Base-by-base conservation (phyloP, 805 yeast genomes). In the Pichia membranifaciens region DNA sequence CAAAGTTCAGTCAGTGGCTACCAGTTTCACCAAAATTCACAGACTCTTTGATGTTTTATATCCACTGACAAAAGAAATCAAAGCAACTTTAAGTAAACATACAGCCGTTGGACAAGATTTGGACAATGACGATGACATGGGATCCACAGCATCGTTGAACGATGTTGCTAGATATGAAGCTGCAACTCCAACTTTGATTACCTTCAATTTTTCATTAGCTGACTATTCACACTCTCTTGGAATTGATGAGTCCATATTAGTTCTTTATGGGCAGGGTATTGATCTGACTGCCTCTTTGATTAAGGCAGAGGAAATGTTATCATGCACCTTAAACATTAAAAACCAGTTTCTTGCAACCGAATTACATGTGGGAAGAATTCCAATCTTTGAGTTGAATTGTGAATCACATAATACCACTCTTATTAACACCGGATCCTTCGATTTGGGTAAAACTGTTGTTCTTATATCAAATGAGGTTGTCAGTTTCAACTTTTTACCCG, bases 401-500 rank as follows among this genome's bases (percentile, higher is more conserved):
- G 38, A 47, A n/a, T 51, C 54, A 6, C 43, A 48, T 23, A 44
- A 44, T 2, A 21, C 52, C 1, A 47, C 54, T n/a, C 41, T 63
- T 15, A 48, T 51, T 3, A 59, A 51, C 36, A 51, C 51, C 9
- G 67, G 62, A 0, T 38, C 57, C 1, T 39, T 58, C 13, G 40
- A 44, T 1, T n/a, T 45, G 1, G 65, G 66, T 1, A 56, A 54
- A 32, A 59, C 60, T 18, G 35, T 47, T n/a, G 21, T 59, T 6
- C 48, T 52, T 20, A 36, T 55, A 4, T 44, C 55, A 0, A 53
- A 56, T 10, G 51, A 54, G 2, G 29, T 36, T 16, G 34, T 55
- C 6, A 41, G 22, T 4, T 31, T 66, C 1, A 42, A 47, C 6
- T 50, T 58, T 8, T 54, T 50, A 4, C 50, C 53, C 5, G 66